These are phyloP conservation scores for Schoenoplectus triqueter DNA, from an alignment of 202 grass and related monocot species.

Conservation along the genomic window DNA sequence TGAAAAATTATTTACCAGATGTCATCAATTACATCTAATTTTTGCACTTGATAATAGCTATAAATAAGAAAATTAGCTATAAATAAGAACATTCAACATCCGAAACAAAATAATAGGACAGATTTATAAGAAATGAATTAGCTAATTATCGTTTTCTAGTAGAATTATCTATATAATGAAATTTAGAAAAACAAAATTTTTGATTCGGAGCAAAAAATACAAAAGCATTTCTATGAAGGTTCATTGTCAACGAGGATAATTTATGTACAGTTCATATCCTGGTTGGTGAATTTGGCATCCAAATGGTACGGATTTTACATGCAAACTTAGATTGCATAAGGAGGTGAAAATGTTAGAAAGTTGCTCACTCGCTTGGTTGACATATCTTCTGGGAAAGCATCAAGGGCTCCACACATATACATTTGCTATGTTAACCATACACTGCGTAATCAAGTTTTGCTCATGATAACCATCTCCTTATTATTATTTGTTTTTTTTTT, in stretches of 20 bases:
- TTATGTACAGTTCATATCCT: constrained; percentile 8
- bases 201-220: background rate
- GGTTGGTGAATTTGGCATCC: constrained; percentile 41
- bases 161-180: background rate
- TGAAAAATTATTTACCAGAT: background rate
- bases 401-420: background rate
- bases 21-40: background rate
- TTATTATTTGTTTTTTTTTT: background rate
- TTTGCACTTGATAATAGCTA: no score
- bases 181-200: background rate
- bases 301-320: constrained; percentile 12
- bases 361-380: background rate
- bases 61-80: no score
- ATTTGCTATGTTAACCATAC: background rate
- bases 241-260: constrained; percentile 36
- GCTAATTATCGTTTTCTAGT: background rate
- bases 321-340: background rate
- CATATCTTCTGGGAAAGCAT: background rate
- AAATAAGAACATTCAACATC: background rate
- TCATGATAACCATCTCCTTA: constrained; percentile 5
- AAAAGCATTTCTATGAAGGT: background rate
- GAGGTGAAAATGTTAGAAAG: background rate
- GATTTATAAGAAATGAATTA: background rate
- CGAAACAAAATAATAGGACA: background rate
- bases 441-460: background rate